Evolutionary conservation across 768 basidiomycete species (phyloP).

Genomic region (Leccinum boreale): DNA sequence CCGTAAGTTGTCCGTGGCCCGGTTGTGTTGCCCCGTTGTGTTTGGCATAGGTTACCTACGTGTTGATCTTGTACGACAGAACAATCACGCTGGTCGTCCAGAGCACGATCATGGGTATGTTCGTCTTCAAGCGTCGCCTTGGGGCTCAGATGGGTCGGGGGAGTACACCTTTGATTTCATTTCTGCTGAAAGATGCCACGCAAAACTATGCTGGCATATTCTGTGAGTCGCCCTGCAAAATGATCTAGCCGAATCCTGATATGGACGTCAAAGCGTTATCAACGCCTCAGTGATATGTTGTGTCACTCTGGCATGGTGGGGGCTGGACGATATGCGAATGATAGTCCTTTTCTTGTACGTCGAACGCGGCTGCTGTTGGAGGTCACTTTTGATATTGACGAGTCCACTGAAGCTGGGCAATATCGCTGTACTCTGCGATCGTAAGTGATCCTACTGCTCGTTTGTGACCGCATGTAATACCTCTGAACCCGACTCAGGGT

Average conservation of each 20-base stretch:
- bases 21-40: not conserved
- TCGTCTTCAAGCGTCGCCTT: conserved; percentile 34
- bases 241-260: not conserved
- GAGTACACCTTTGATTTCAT: conserved; percentile 36
- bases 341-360: conserved; percentile 3
- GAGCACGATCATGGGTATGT: conserved; percentile 38
- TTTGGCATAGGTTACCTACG: not conserved
- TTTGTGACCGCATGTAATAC: not conserved
- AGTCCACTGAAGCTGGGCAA: conserved; percentile 10
- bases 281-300: conserved; percentile 6
- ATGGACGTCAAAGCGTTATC: not conserved
- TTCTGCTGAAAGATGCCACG: conserved; percentile 44
- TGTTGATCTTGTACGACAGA: not conserved
- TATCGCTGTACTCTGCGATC: conserved; percentile 11
- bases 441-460: conserved; percentile 9
- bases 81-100: conserved; percentile 30
- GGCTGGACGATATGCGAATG: conserved; percentile 1
- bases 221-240: conserved; percentile 23
- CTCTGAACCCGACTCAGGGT: conserved; percentile 11
- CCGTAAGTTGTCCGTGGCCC: conserved; percentile 17
- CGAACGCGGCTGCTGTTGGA: not conserved
- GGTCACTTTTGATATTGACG: not conserved
- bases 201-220: conserved; percentile 42
- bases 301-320: not conserved
- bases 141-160: conserved; percentile 38